Evolutionary conservation across 2,329 filamentous ascomycete species (phyloP).

Genomic region (Talaromyces amestolkiae): DNA sequence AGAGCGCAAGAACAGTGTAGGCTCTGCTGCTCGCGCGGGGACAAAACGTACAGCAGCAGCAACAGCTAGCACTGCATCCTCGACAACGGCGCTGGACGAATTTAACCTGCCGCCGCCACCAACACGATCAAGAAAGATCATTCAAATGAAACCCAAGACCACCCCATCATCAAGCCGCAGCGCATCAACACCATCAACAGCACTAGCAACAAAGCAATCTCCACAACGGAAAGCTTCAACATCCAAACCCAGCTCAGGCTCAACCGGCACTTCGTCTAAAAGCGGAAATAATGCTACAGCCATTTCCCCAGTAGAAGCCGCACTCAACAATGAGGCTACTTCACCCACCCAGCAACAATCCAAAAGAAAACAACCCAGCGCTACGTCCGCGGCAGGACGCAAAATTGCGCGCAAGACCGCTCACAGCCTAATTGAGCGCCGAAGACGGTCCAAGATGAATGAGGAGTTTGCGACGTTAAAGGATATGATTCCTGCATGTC

Average conservation of each 20-base stretch:
- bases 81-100: conserved; percentile 34
- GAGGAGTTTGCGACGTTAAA: conserved; percentile 94
- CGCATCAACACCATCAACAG: conserved; percentile 16
- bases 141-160: conserved; percentile 83
- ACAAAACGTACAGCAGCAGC: conserved; percentile 32
- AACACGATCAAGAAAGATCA: conserved; percentile 89
- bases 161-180: conserved; percentile 40
- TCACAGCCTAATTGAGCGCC: conserved; percentile 88
- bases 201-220: conserved; percentile 5
- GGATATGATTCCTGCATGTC: conserved; percentile 91
- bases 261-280: not conserved
- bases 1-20: conserved; percentile 25
- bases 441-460: conserved; percentile 95
- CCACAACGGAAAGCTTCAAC: conserved; percentile 6
- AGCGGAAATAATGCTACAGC: not conserved
- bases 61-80: not conserved
- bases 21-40: conserved; percentile 32
- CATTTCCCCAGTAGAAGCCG: not conserved
- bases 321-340: not conserved
- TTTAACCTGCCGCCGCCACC: conserved; percentile 89
- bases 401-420: conserved; percentile 96
- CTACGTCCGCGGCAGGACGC: conserved; percentile 78
- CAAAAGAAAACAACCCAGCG: conserved; percentile 75
- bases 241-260: conserved; percentile 1
- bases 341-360: conserved; percentile 25